Conservation (phyloP, 495 filamentous ascomycete species). For the Aspergillus homomorphus region DNA sequence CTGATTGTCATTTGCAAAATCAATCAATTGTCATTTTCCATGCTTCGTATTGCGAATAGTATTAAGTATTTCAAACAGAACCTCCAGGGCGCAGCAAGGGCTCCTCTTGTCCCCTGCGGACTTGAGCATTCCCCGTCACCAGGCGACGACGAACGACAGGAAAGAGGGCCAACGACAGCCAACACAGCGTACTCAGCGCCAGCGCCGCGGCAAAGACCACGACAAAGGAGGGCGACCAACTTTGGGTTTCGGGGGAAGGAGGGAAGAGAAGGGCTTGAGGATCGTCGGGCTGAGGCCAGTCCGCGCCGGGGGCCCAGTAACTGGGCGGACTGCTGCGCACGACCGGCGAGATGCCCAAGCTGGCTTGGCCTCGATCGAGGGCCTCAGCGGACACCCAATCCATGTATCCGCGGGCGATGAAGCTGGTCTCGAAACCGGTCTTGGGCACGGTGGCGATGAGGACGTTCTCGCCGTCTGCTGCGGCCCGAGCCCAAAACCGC, state of each 20-base stretch:
- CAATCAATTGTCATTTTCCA: no score
- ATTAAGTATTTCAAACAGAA: no score
- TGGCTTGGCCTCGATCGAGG: neutral
- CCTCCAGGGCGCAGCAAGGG: no score
- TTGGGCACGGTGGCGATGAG: conserved; percentile 10
- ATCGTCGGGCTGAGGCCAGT: neutral
- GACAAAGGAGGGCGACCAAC: neutral
- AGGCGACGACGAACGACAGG: neutral
- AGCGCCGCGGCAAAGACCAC: neutral
- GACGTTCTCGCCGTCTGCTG: neutral
- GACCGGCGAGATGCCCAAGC: neutral
- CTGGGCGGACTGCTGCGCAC: neutral
- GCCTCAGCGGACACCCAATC: conserved; percentile 18
- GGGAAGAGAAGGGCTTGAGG: neutral
- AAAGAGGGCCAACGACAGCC: neutral
- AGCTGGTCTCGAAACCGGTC: conserved; percentile 14
- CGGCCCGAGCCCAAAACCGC: conserved; percentile 12
- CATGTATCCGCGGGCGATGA: conserved; percentile 13
- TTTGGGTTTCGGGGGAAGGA: neutral
- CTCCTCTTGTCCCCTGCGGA: no score
- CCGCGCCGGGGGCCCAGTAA: neutral
- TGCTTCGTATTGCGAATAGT: no score
- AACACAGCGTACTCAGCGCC: neutral
- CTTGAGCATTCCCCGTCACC: neutral
- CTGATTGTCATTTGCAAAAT: no score